Base-by-base conservation (phyloP, 176 grass and related monocot species). In the Musa beccarii region DNA sequence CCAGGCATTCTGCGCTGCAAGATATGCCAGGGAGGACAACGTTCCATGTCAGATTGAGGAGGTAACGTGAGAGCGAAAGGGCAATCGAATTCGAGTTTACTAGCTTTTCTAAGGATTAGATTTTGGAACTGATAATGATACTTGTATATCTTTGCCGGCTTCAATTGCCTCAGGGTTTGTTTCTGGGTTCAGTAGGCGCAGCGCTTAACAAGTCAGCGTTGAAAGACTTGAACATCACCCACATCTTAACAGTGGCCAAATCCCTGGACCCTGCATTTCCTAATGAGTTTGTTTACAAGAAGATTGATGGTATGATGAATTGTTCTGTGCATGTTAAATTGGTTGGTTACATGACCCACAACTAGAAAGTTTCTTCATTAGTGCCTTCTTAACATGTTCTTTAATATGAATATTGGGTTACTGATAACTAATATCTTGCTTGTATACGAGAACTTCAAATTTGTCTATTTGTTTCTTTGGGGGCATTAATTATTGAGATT, bases 181-280 rank as follows among this genome's bases (percentile, higher is more conserved):
- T 93, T 81, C 79, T 98, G 80, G 95, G 90, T 83, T 98, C 90
- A 76, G 72, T 93, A 22, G 90, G 95, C 3, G 88, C 86, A 23
- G 88, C 90, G 14, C 51, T 91, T 49, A 98, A 98, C 16, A 93
- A 89, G 84, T 80, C 89, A 11, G 61, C 74, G 55, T 68, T 98
- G 26, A 91, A 93, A 68, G 84, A 52, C 15, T 69, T 98, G 21
- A 98, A 91, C 86, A 75, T 98, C 63, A 93, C 88, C 51, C 88
- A 93, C 59, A 51, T 98, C 59, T 78, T 98, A 61, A 84, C 86
- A 13, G 88, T 91, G 14, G 90, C 90, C 23, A 86, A 80, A 82
- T 98, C 95, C 75, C 76, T 98, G 21, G 77, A 80, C 56, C 88
- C 95, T 10, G 68, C 84, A 23, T 93, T 80, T 78, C 88, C 90